These are phyloP conservation scores for Aspergillus sp. DNA, from an alignment of 2,329 filamentous ascomycete genomes.

Conservation along the genomic window DNA sequence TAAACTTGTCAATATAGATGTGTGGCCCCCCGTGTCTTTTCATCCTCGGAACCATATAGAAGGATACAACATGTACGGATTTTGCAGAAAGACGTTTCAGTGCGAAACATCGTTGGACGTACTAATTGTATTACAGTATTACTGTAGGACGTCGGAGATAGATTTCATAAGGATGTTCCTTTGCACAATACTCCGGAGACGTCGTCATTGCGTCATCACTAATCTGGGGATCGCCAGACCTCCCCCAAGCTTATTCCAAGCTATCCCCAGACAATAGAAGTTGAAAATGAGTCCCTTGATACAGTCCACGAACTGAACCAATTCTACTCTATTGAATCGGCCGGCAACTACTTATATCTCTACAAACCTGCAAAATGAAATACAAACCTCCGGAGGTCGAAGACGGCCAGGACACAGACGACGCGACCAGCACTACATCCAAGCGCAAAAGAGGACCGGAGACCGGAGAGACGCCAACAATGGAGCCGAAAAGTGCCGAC, in stretches of 20 bases:
- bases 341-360: background rate
- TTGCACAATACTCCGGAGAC: background rate
- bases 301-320: background rate
- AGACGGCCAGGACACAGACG: conserved; percentile 25
- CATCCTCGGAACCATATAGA: background rate
- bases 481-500: conserved; percentile 4
- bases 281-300: background rate
- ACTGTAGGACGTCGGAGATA: background rate
- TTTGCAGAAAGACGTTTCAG: no score
- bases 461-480: conserved; percentile 1
- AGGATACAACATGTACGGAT: no score
- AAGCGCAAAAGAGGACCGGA: conserved; percentile 25
- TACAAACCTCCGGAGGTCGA: conserved; percentile 28
- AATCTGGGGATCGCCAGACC: background rate
- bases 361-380: conserved; percentile 20
- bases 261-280: background rate
- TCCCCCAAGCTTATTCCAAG: background rate
- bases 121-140: background rate
- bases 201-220: conserved; percentile 16
- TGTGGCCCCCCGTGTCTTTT: background rate
- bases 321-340: background rate
- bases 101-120: background rate
- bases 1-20: background rate
- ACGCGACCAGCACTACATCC: conserved; percentile 9
- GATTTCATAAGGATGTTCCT: background rate